Conservation (phyloP, 2,329 filamentous ascomycete genomes). For the Aspergillus sp. region DNA sequence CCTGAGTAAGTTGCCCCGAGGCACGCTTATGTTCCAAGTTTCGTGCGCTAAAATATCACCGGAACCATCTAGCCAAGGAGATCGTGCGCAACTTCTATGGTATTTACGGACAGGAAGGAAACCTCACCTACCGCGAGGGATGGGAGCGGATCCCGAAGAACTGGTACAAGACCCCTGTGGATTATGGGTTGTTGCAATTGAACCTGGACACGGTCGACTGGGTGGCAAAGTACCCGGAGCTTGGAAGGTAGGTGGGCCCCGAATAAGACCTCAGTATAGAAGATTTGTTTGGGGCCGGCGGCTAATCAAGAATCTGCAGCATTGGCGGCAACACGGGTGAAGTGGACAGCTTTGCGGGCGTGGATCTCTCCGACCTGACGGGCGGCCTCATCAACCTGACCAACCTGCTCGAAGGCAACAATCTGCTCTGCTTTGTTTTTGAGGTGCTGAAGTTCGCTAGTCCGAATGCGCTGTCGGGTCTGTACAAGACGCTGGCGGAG, state of each 20-base stretch:
- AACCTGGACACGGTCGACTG: conserved; percentile 41
- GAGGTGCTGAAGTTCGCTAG: conserved; percentile 32
- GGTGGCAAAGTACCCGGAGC: conserved; percentile 40
- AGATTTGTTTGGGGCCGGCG: not conserved
- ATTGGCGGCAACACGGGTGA: conserved; percentile 54
- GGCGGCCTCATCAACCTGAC: conserved; percentile 38
- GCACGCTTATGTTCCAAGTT: not conserved
- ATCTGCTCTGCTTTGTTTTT: conserved; percentile 39
- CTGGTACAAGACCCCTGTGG: conserved; percentile 47
- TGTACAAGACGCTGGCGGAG: conserved; percentile 27
- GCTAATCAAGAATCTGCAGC: conserved; percentile 18
- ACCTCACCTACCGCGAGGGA: conserved; percentile 46
- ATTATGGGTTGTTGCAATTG: conserved; percentile 48
- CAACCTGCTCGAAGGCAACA: conserved; percentile 39
- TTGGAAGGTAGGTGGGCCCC: conserved; percentile 27
- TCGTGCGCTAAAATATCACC: not conserved
- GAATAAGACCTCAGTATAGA: not conserved
- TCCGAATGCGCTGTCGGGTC: conserved; percentile 28
- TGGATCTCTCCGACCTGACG: conserved; percentile 44
- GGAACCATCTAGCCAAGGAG: conserved; percentile 30
- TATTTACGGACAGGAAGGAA: conserved; percentile 42
- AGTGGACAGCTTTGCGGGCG: conserved; percentile 50
- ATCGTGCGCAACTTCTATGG: conserved; percentile 49
- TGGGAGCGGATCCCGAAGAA: conserved; percentile 53
- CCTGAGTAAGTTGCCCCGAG: conserved; percentile 28